Percentiles rank a stretch among this genome's conserved stretches.
Evolutionary conservation across 805 yeast genomes (phyloP).

Genomic region (Kluyveromyces wickerhamii): DNA sequence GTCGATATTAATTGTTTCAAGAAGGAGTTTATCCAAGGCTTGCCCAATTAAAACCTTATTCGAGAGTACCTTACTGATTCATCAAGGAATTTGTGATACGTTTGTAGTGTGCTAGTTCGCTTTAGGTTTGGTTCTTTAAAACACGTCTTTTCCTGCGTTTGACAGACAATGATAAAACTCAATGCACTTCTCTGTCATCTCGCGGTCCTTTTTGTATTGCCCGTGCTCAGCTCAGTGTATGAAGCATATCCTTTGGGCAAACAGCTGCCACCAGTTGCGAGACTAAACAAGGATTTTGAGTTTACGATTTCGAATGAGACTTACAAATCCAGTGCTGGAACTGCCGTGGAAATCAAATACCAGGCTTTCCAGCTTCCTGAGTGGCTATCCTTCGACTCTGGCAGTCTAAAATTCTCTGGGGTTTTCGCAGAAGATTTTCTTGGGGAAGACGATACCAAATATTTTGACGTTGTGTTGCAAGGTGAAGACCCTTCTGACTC

Average conservation of each 20-base stretch:
- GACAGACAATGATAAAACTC: neutral
- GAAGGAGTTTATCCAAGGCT: too few relatives aligned
- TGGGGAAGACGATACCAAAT: constrained; percentile 36
- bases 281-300: constrained; percentile 50
- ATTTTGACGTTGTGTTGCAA: constrained; percentile 42
- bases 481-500: constrained; percentile 59
- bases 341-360: constrained; percentile 42
- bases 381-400: constrained; percentile 72
- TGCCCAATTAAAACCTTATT: too few relatives aligned
- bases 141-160: too few relatives aligned
- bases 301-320: constrained; percentile 70
- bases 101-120: too few relatives aligned
- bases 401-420: constrained; percentile 58
- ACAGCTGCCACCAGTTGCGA: constrained; percentile 85
- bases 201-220: constrained; percentile 1
- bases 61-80: too few relatives aligned
- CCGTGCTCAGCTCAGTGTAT: constrained; percentile 16
- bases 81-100: too few relatives aligned
- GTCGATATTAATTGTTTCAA: too few relatives aligned
- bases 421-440: constrained; percentile 38
- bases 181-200: constrained; percentile 1
- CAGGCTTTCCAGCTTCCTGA: constrained; percentile 52
- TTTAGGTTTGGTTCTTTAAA: too few relatives aligned
- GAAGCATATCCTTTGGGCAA: constrained; percentile 36
- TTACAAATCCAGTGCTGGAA: constrained; percentile 39